A percentile compares a stretch with the other conserved stretches of the same genome.
Conservation (phyloP, 345 rosid genomes). For the Melaleuca alternifolia region DNA sequence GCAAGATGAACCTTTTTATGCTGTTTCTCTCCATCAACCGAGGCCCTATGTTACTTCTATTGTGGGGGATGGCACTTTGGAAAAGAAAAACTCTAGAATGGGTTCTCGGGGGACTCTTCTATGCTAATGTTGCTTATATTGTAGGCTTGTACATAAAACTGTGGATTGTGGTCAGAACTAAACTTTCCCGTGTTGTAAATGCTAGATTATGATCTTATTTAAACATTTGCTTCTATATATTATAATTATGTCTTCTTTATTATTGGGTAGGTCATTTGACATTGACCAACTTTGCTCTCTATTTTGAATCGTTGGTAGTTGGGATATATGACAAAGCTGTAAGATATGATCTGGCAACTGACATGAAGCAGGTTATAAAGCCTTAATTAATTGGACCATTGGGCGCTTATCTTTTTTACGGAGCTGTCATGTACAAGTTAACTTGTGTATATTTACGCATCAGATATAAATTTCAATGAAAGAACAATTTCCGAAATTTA, state of each 20-base stretch:
- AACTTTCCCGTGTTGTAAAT: not conserved
- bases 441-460: conserved; percentile 38
- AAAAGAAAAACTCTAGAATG: not conserved
- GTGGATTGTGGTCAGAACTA: not conserved
- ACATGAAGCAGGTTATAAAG: conserved; percentile 75
- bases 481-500: conserved; percentile 47
- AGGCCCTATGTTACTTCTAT: not conserved
- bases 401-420: conserved; percentile 94
- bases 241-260: conserved; percentile 1
- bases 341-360: conserved; percentile 67
- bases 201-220: not conserved
- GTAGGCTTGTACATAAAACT: not conserved
- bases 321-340: conserved; percentile 63
- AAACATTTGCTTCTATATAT: not conserved
- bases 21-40: not conserved
- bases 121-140: not conserved
- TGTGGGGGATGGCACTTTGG: not conserved
- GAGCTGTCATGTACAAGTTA: conserved; percentile 93
- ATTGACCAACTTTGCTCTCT: conserved; percentile 68
- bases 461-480: conserved; percentile 6
- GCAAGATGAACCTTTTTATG: not conserved
- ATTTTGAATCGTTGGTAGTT: conserved; percentile 88
- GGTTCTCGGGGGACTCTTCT: not conserved
- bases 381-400: conserved; percentile 90
- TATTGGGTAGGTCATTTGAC: conserved; percentile 68